Evolutionary conservation across 768 basidiomycete species (phyloP), one percentile per base, ranked within the genome.

Genomic region (Exsudoporus frostii): DNA sequence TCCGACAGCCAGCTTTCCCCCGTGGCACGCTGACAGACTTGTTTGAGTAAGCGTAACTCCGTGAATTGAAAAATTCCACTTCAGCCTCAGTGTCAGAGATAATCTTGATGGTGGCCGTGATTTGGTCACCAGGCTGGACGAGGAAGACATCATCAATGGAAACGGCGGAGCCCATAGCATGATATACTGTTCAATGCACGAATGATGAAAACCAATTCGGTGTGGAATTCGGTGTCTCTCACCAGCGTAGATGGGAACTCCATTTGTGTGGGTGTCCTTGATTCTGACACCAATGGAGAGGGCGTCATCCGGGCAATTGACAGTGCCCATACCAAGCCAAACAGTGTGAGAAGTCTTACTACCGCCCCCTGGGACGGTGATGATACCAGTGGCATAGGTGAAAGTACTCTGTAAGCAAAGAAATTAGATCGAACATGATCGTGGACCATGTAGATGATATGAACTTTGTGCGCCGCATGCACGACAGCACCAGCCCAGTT

Each of bases 301-400:
- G n/a, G n/a, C n/a, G n/a, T n/a, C n/a, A n/a, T n/a, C n/a, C n/a
- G n/a, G n/a, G n/a, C n/a, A n/a, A n/a, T n/a, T n/a, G n/a, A n/a
- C n/a, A n/a, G n/a, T n/a, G n/a, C n/a, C n/a, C n/a, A n/a, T 63
- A 29, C 64, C 61, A 27, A 65, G 54, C 56, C 58, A 63, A 27
- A 58, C 56, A 45, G 54, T n/a, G n/a, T n/a, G n/a, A 50, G 19
- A 58, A 54, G 25, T 53, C 56, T 27, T 27, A 27, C 27, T 1
- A 9, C 1, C 27, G 27, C 5, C 5, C 5, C 64, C 61, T 1
- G 64, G 64, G 15, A 55, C 53, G 19, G 58, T 63, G 29, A 66
- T 55, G 30, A 58, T 58, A 50, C 51, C 61, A 34, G 64, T 56
- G 24, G 53, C 54, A 13, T 30, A 34, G 17, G 52, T 60, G 50